Conservation (phyloP, 768 basidiomycete species). For the Solioccasus polychromus region DNA sequence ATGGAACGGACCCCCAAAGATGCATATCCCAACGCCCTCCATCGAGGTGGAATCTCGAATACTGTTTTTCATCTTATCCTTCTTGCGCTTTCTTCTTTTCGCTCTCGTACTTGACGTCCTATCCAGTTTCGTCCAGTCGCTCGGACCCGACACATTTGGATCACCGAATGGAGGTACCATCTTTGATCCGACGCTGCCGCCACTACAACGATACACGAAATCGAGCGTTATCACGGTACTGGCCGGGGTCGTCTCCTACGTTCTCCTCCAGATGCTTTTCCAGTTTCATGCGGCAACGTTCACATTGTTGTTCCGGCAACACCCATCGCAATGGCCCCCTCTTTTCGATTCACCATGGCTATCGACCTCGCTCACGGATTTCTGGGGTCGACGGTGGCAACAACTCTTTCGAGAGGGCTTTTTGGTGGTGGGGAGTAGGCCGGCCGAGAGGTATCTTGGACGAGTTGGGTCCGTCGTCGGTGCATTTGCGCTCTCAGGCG, state of each 20-base stretch:
- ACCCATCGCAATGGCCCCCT: slow-evolving; percentile 60
- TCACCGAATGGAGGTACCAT: slow-evolving; percentile 35
- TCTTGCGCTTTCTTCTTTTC: slow-evolving; percentile 9
- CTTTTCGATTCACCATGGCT: slow-evolving; percentile 56
- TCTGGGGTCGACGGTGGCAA: slow-evolving; percentile 70
- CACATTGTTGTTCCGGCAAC: slow-evolving; percentile 45
- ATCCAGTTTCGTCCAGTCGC: slow-evolving; percentile 1
- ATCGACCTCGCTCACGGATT: slow-evolving; percentile 54
- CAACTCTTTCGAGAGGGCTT: slow-evolving; percentile 62
- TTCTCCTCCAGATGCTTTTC: slow-evolving; percentile 43
- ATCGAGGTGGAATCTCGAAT: slow-evolving; percentile 18
- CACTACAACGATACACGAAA: slow-evolving; percentile 36
- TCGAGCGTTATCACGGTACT: slow-evolving; percentile 44
- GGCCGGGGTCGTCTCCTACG: slow-evolving; percentile 43
- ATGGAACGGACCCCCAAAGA: slow-evolving; percentile 18
- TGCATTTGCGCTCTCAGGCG: slow-evolving; percentile 57
- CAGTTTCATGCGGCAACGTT: slow-evolving; percentile 41
- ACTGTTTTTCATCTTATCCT: slow-evolving; percentile 15
- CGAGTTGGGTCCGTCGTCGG: slow-evolving; percentile 50
- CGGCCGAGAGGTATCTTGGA: slow-evolving; percentile 43
- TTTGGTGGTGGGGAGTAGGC: slow-evolving; percentile 45
- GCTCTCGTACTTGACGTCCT: slow-evolving; percentile 5
- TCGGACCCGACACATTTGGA: slow-evolving; percentile 42
- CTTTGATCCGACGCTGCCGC: slow-evolving; percentile 33
- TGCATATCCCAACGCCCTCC: slow-evolving; percentile 14